Base-by-base conservation (phyloP, 805 yeast genomes). In the Lachancea sp. region DNA sequence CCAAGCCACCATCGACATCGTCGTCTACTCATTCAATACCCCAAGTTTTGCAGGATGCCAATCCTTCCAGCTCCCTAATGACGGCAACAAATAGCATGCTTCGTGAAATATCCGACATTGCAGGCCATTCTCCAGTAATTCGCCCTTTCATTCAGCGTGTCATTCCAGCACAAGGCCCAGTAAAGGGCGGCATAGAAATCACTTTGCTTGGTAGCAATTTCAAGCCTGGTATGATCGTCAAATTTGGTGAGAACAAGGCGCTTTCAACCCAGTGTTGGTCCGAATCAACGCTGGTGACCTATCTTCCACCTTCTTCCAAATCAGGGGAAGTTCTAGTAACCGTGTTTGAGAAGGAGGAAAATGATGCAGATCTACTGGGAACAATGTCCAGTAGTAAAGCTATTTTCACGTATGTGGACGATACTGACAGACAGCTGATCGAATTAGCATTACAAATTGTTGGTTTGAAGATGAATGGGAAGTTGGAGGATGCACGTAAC, bases 381-480 rank as follows among this genome's bases (percentile, higher is more conserved):
- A 44, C 44, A 8, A 43, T 49, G 31, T 30, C 55, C 13, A 52
- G 51, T 35, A 57, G 60, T 26, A 67, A 65, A 36, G 57, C 67
- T 57, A 73, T 86, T 1, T 93, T 93, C 65, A 89, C 98, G 0
- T 93, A 93, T 59, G 75, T 88, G 37, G 97, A 93, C 67, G 99
- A 93, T 60, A 85, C 96, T 9, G 99, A 93, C 65, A 77, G 93
- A 53, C 96, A 91, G 65, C 74, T 93, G 60, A 86, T 91, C 60
- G 99, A 93, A 67, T 72, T 93, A 51, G 99, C 99, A 1, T 72
- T 93, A 55, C 98, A 93, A 61, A 93, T 93, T 56, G 96, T 93
- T 34, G 99, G 99, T 1, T 72, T 90, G 65, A 91, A 91, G 67
- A 89, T 91, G 96, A 90, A 88, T 59, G 99, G 98, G 47, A 82